Base-by-base conservation (phyloP, 768 basidiomycete species). In the Xerocomus brunneocitrinus region DNA sequence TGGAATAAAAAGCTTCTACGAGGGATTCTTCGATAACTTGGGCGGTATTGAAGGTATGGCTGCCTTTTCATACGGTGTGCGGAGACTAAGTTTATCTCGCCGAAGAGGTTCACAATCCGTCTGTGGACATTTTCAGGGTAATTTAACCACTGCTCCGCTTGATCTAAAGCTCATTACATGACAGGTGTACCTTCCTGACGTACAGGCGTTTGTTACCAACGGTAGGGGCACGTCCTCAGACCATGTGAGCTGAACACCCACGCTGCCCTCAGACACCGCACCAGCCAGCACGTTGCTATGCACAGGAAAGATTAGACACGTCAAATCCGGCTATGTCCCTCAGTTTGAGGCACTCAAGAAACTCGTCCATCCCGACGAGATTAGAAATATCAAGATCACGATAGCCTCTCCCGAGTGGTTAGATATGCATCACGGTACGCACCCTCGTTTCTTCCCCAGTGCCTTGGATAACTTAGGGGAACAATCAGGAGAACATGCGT, bases 351-450 rank as follows among this genome's bases (percentile, higher is more conserved):
- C 74, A 47, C 69, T 85, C 53, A 86, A 84, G 66, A 69, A 66
- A 27, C 62, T 84, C 19, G 82, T 85, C 25, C 62, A 78, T 16
- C 73, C 79, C 8, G 77, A 85, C 69, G 84, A 87, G 60, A 80
- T 85, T 54, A 76, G 77, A 62, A 74, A 76, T 61, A 77, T 89
- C 67, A 90, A 91, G 66, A 62, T 89, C 54, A 89, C 84, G 13
- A 73, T 87, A 67, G 84, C 81, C 54, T 80, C 85, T 0, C 87
- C 87, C 3, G 81, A 82, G 34, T 86, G 85, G 83, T 84, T 81
- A 66, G 84, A 85, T 64, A 79, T 85, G 28, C 79, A 81, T 25
- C 83, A 84, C 63, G 85, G 85, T 47, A 75, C 74, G 58, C 6
- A 7, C 3, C 39, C 10, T 3, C 22, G n/a, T 40, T 7, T 4